Conservation (phyloP, 345 rosid genomes). For the Pistacia atlantica region DNA sequence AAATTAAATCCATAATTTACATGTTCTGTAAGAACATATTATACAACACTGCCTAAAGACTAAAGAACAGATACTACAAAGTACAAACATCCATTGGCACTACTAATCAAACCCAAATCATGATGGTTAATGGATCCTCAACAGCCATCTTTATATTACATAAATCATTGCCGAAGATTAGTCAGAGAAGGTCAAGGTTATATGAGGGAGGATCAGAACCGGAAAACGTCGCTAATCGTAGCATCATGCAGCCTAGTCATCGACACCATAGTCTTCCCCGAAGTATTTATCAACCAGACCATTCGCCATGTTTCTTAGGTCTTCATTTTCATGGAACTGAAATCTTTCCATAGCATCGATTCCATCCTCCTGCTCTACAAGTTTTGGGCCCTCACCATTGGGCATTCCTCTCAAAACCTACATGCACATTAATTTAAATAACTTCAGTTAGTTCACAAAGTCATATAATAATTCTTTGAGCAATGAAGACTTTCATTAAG, state of each 20-base stretch:
- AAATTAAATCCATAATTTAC: not conserved
- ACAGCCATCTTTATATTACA: not conserved
- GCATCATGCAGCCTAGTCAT: slow-evolving; percentile 31
- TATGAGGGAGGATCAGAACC: not conserved
- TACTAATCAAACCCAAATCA: no score
- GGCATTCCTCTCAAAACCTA: slow-evolving; percentile 97
- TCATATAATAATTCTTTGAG: no score
- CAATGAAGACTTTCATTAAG: no score
- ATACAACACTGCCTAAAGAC: not conserved
- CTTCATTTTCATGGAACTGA: slow-evolving; percentile 96
- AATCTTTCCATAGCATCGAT: slow-evolving; percentile 95
- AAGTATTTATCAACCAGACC: slow-evolving; percentile 85
- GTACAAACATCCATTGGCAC: not conserved
- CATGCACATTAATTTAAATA: not conserved
- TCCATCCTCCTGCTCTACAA: slow-evolving; percentile 93
- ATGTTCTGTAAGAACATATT: not conserved
- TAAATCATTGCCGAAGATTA: not conserved
- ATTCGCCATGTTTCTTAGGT: slow-evolving; percentile 92
- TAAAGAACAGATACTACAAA: not conserved
- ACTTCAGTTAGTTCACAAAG: no score
- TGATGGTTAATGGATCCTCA: not conserved
- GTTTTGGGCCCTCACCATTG: slow-evolving; percentile 77
- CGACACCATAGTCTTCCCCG: slow-evolving; percentile 85
- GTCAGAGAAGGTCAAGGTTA: not conserved
- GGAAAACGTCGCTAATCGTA: not conserved